These are phyloP conservation scores for Fraxinus sp. DNA, from an alignment of 305 asterid genomes.

Conservation along the genomic window DNA sequence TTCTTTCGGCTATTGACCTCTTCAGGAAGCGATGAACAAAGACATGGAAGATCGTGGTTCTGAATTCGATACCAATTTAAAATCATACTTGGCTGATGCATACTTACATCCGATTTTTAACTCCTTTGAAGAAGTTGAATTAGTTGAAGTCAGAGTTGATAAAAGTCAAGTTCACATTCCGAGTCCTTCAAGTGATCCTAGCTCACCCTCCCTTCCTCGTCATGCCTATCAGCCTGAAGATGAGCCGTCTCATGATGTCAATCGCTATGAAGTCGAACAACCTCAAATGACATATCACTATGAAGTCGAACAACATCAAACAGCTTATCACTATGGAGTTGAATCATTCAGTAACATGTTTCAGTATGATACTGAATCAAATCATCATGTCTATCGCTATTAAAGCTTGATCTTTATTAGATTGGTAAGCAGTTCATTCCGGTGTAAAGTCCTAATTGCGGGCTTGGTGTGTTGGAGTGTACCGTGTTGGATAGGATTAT, in stretches of 20 bases:
- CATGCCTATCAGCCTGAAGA: constrained; percentile 28
- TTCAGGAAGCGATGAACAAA: constrained; percentile 87
- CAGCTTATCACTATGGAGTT: neutral
- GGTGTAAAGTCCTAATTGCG: constrained; percentile 5
- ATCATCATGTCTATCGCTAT: constrained; percentile 38
- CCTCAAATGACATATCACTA: constrained; percentile 27
- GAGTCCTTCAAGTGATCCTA: constrained; percentile 42
- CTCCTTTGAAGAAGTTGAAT: constrained; percentile 77
- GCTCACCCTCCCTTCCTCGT: constrained; percentile 49
- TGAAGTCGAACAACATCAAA: neutral
- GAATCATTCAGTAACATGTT: constrained; percentile 32
- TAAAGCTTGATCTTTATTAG: constrained; percentile 25
- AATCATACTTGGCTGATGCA: constrained; percentile 77
- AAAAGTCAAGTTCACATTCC: constrained; percentile 31
- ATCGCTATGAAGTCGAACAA: constrained; percentile 41
- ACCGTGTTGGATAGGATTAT: neutral
- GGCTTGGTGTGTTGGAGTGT: neutral
- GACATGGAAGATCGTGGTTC: constrained; percentile 59
- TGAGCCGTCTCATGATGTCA: constrained; percentile 36
- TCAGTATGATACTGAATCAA: constrained; percentile 43
- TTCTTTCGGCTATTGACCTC: constrained; percentile 12
- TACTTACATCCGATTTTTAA: constrained; percentile 90
- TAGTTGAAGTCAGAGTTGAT: constrained; percentile 61
- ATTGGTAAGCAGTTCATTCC: constrained; percentile 11
- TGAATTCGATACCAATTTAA: constrained; percentile 38